Base-by-base conservation (phyloP, 2,329 filamentous ascomycete genomes). In the Penicillium sp. region DNA sequence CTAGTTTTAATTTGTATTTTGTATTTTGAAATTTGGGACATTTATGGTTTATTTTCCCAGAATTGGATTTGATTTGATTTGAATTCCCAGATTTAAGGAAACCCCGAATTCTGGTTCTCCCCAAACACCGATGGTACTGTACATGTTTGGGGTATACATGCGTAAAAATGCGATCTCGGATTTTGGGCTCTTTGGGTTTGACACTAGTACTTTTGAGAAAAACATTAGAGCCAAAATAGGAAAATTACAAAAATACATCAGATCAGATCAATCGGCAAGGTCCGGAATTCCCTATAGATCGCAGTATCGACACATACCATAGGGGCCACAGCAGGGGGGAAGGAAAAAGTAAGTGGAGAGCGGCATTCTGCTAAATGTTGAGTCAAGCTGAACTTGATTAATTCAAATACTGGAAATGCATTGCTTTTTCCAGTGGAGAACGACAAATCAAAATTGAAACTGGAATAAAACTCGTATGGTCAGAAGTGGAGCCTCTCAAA, bases 351-450 rank as follows among this genome's bases (percentile, higher is more conserved):
- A 37, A 55, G 56, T 58, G 58, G 58, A 51, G 55, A 58, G 52
- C 35, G 54, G 52, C 51, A 46, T 55, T 50, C 53, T 57, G 50
- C 55, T 54, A 61, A 46, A 55, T 52, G 51, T 62, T 64, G 63
- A 64, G 58, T 61, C 60, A 60, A 52, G 59, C 57, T 57, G 56
- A 61, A 62, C 51, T 53, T 53, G 59, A 61, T 61, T 51, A 54
- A 61, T 56, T 56, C 59, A 61, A 60, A 56, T 56, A 56, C 56
- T 59, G 42, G 41, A 57, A 33, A 22, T 18, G 54, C 49, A 57
- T 58, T 57, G 49, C 53, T 59, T 58, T 57, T 59, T 53, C 33
- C 7, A 37, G 33, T 37, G 33, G 18, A 40, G 18, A 40, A 33
- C 31, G 12, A 35, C 14, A 35, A 35, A 35, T n/a, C 31, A n/a